Percentiles rank a stretch among this genome's conserved stretches.
phyloP scores from a whole-genome alignment of 2,329 filamentous ascomycete genomes.

The Endothia cerciana region DNA sequence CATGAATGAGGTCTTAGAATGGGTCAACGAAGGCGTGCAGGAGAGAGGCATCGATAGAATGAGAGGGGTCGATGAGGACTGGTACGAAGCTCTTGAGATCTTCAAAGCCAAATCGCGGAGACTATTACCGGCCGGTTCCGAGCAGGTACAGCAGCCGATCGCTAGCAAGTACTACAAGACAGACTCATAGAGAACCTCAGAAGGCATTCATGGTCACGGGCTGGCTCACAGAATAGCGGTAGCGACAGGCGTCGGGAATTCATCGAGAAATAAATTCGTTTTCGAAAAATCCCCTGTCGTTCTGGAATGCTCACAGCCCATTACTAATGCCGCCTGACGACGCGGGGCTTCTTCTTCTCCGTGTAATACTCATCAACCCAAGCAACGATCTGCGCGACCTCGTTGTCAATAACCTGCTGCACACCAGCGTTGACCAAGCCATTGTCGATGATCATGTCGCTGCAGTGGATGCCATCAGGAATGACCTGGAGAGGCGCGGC shows the following conservation, averaged over 20 bases:
- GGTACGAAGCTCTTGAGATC: conserved; percentile 33
- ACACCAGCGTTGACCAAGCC: conserved; percentile 54
- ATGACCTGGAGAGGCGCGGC: conserved; percentile 41
- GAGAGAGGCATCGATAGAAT: conserved; percentile 35
- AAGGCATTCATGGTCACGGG: too few species aligned
- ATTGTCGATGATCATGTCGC: conserved; percentile 48
- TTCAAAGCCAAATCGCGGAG: conserved; percentile 31
- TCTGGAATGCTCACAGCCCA: neutral
- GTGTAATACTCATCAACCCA: conserved; percentile 59
- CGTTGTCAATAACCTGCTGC: conserved; percentile 53
- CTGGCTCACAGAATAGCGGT: neutral
- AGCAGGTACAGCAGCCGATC: conserved; percentile 26
- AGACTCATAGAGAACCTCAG: conserved; percentile 4
- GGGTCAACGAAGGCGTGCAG: conserved; percentile 31
- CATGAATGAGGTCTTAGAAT: conserved; percentile 38
- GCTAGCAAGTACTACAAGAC: conserved; percentile 26
- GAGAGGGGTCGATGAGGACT: conserved; percentile 39
- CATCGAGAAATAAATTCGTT: neutral
- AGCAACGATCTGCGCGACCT: conserved; percentile 53
- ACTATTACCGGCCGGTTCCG: conserved; percentile 14
- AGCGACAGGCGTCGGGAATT: neutral
- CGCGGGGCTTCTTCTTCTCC: conserved; percentile 32
- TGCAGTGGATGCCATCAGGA: conserved; percentile 44
- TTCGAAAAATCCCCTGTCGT: neutral
- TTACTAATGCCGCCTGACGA: neutral